Evolutionary conservation across 2,329 filamentous ascomycete species (phyloP).

Genomic region (Celoporthe dispersa): DNA sequence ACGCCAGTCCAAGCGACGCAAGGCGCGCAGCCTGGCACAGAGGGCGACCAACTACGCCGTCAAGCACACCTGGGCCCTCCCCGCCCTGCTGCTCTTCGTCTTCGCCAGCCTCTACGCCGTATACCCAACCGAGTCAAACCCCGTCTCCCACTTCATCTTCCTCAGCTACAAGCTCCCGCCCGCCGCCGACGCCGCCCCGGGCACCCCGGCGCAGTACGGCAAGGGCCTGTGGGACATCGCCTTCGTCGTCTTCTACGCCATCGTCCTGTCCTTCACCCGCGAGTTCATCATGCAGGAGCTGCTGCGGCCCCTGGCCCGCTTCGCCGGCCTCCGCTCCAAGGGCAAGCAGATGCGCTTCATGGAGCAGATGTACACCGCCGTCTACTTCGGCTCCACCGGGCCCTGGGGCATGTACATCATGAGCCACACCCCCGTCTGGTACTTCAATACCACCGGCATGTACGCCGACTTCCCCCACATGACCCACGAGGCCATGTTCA

Average conservation of each 20-base stretch:
- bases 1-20: slow-evolving; percentile 58
- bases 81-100: slow-evolving; percentile 68
- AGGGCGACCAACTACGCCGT: slow-evolving; percentile 55
- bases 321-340: slow-evolving; percentile 69
- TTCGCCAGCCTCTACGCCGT: slow-evolving; percentile 72
- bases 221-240: slow-evolving; percentile 87
- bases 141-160: slow-evolving; percentile 81
- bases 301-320: slow-evolving; percentile 75
- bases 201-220: slow-evolving; percentile 71
- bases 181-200: slow-evolving; percentile 43
- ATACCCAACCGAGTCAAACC: slow-evolving; percentile 79
- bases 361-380: slow-evolving; percentile 92
- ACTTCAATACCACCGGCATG: slow-evolving; percentile 90
- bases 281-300: slow-evolving; percentile 96
- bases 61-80: slow-evolving; percentile 67
- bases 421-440: slow-evolving; percentile 90
- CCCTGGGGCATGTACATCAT: slow-evolving; percentile 89
- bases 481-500: slow-evolving; percentile 80
- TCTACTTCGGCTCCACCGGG: slow-evolving; percentile 85
- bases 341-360: slow-evolving; percentile 90
- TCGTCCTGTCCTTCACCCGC: slow-evolving; percentile 89
- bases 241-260: slow-evolving; percentile 86
- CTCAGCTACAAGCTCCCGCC: slow-evolving; percentile 80
- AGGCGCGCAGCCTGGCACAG: slow-evolving; percentile 57
- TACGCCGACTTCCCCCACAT: slow-evolving; percentile 87